These are phyloP conservation scores for Fusarium sp. DNA, from an alignment of 2,329 filamentous ascomycete species.

Conservation along the genomic window DNA sequence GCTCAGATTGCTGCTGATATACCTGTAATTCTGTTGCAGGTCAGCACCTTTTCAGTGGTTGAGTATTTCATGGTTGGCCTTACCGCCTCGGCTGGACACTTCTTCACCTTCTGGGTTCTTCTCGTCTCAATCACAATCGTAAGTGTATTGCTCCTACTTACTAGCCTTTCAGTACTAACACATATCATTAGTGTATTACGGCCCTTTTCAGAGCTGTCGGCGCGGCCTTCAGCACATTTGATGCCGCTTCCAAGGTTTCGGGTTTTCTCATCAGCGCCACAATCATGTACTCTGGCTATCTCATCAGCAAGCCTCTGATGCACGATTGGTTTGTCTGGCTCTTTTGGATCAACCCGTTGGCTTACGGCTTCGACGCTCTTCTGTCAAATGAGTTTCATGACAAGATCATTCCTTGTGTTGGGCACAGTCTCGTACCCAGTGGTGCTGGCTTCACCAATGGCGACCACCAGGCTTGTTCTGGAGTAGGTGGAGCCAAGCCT, in stretches of 20 bases:
- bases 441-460: slow-evolving; percentile 59
- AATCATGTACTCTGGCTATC: slow-evolving; percentile 72
- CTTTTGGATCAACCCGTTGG: slow-evolving; percentile 73
- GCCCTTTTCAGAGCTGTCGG: slow-evolving; percentile 67
- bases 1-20: slow-evolving; percentile 66
- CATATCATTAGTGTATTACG: slow-evolving; percentile 59
- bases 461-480: slow-evolving; percentile 63
- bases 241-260: slow-evolving; percentile 67
- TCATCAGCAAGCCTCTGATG: slow-evolving; percentile 71
- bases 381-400: slow-evolving; percentile 77
- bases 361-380: slow-evolving; percentile 75
- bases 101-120: slow-evolving; percentile 71
- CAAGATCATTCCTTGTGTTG: slow-evolving; percentile 62
- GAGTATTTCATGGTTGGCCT: slow-evolving; percentile 73
- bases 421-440: slow-evolving; percentile 60
- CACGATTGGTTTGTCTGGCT: slow-evolving; percentile 72
- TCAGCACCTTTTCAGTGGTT: slow-evolving; percentile 66
- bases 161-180: background rate
- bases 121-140: slow-evolving; percentile 63
- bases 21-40: slow-evolving; percentile 67
- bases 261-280: slow-evolving; percentile 61
- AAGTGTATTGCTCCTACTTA: slow-evolving; percentile 15
- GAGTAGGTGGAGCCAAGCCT: slow-evolving; percentile 63
- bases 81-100: slow-evolving; percentile 59
- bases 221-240: slow-evolving; percentile 66